Base-by-base conservation (phyloP, 495 filamentous ascomycete species). In the Oleoguttula mirabilis region DNA sequence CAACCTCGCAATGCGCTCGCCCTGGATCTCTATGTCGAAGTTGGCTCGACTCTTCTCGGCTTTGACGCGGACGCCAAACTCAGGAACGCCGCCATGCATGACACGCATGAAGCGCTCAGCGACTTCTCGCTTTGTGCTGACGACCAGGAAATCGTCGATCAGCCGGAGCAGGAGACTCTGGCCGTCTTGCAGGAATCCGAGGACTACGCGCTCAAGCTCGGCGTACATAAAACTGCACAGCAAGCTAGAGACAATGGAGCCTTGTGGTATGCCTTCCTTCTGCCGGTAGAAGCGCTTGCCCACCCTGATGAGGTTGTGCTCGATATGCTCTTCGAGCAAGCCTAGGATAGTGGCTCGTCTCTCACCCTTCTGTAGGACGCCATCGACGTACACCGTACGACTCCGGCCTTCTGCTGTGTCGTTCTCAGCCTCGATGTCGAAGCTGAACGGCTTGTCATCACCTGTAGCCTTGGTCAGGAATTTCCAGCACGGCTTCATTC, bases 151-250 rank as follows among this genome's bases (percentile, higher is more conserved):
- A 51, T 98, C 90, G 39, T 98, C 90, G 30, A 92, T 81, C 1
- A 94, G 70, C 28, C 90, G 68, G 28, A 96, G 56, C 21, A 98
- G 66, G 4, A 94, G 55, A 22, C 73, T 76, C 6, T 82, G 64
- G 2, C 67, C 60, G 3, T 64, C 55, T 2, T 66, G 41, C 7
- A 88, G 56, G 55, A 94, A 96, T 1, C 60, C 55, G 3, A 98
- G 63, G 2, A 76, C 60, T 17, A 77, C 62, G 3, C 64, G 51
- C 60, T 98, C 92, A 2, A 98, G 68, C 47, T 87, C 74, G 3
- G 80, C 88, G 55, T 95, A 96, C 57, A 95, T 93, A 56, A 88
- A 84, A 57, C 86, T 96, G 69, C 92, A 95, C 0, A 98, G 68
- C 22, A 84, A 66, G 36, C 75, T 81, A 8, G 87, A 94, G 19